Conservation (phyloP, 345 rosid genomes). For the Nephelium lappaceum region DNA sequence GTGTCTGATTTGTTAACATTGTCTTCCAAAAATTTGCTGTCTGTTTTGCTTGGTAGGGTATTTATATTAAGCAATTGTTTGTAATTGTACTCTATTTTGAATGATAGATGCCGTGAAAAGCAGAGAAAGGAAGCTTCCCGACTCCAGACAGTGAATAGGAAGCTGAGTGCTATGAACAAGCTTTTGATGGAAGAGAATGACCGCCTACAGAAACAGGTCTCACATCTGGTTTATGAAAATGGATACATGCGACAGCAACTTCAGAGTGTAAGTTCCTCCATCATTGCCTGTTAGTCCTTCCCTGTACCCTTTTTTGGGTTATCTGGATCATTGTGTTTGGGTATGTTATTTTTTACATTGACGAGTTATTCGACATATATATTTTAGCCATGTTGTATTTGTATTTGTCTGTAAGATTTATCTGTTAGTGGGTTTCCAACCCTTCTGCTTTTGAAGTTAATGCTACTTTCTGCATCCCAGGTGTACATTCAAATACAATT, state of each 20-base stretch:
- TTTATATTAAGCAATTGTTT: background rate
- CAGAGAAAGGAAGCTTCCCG: conserved; percentile 96
- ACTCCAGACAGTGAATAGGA: conserved; percentile 86
- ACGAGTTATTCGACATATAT: background rate
- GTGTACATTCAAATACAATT: background rate
- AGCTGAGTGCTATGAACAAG: conserved; percentile 92
- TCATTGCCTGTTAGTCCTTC: background rate
- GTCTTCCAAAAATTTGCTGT: background rate
- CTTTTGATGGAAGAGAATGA: conserved; percentile 99
- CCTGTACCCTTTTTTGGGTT: background rate
- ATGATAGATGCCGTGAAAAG: conserved; percentile 83
- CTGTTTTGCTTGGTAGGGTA: background rate
- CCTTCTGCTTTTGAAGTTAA: background rate
- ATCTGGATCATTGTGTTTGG: too few relatives aligned
- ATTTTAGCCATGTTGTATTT: background rate
- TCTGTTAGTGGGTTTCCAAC: background rate
- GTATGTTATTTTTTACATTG: background rate
- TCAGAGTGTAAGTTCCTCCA: conserved; percentile 48
- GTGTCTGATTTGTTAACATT: background rate
- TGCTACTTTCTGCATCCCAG: background rate
- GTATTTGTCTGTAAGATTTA: background rate
- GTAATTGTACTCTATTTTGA: background rate
- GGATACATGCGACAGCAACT: conserved; percentile 84
- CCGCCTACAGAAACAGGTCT: conserved; percentile 96
- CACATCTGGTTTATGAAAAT: conserved; percentile 90